A percentile compares a stretch with the other conserved stretches of the same genome.
phyloP scores from a whole-genome alignment of 495 filamentous ascomycete species.

The Poronia punctata region DNA sequence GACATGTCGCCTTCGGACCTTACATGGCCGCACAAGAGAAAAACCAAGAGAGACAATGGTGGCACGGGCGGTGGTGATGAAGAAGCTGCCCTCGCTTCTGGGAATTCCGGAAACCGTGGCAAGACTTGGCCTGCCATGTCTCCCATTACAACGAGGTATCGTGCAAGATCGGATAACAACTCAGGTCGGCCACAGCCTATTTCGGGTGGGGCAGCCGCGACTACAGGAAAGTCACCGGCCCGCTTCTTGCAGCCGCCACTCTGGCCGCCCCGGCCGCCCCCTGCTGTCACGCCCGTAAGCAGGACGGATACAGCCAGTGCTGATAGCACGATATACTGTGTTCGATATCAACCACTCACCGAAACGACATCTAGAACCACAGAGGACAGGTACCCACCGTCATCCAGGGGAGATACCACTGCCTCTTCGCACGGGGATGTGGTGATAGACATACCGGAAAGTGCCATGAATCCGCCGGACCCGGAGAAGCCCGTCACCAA shows the following conservation, averaged over 20 bases:
- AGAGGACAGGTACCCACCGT: constrained; percentile 29
- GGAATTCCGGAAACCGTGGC: constrained; percentile 24
- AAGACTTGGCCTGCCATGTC: constrained; percentile 42
- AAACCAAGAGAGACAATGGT: constrained; percentile 25
- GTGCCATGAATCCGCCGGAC: neutral
- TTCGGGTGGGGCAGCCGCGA: constrained; percentile 9
- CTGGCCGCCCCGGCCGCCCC: constrained; percentile 56
- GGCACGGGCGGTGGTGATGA: constrained; percentile 17
- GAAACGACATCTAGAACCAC: constrained; percentile 50
- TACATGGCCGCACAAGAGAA: constrained; percentile 29
- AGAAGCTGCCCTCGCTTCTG: constrained; percentile 13
- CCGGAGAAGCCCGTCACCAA: neutral
- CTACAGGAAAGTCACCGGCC: constrained; percentile 24
- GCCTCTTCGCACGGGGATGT: constrained; percentile 19
- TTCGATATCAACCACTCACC: constrained; percentile 72
- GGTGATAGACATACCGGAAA: constrained; percentile 16
- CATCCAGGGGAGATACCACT: constrained; percentile 28
- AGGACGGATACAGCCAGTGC: constrained; percentile 64
- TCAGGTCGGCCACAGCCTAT: constrained; percentile 10
- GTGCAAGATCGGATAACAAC: constrained; percentile 24
- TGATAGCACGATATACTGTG: constrained; percentile 75
- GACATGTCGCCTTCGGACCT: constrained; percentile 55
- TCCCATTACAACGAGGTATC: constrained; percentile 35
- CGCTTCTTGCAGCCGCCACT: constrained; percentile 34
- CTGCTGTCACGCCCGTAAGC: constrained; percentile 64